Evolutionary conservation across 1,284 basidiomycete genomes (phyloP).

Genomic region (Melanopsichium pennsylvanicum): DNA sequence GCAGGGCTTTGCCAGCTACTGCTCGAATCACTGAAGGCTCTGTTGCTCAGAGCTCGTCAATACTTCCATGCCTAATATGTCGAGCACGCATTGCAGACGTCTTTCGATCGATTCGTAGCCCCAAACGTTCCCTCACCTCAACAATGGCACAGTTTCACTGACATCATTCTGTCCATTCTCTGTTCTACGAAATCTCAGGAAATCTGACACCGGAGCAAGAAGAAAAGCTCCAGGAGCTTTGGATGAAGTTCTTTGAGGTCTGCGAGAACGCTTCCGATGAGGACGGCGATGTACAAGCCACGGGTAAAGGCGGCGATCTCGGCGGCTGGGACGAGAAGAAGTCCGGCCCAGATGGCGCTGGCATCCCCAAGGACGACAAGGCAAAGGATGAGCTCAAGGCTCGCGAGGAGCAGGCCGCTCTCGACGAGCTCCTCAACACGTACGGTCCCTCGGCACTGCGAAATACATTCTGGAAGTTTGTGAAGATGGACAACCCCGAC

Average conservation of each 20-base stretch:
- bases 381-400: constrained; percentile 63
- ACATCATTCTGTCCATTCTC: background rate
- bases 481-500: constrained; percentile 60
- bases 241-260: constrained; percentile 56
- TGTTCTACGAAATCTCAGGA: constrained; percentile 32
- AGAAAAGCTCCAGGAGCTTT: constrained; percentile 60
- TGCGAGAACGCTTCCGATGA: constrained; percentile 48
- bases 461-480: constrained; percentile 65
- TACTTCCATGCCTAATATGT: too few species aligned
- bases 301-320: constrained; percentile 24
- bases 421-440: constrained; percentile 63
- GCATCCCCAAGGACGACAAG: constrained; percentile 62
- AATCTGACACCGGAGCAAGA: constrained; percentile 63
- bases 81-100: too few species aligned
- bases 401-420: constrained; percentile 63
- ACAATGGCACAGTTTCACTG: too few species aligned
- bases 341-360: constrained; percentile 45
- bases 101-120: too few species aligned
- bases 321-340: constrained; percentile 44
- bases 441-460: constrained; percentile 65
- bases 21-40: too few species aligned
- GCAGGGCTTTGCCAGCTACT: too few species aligned
- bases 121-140: too few species aligned
- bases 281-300: constrained; percentile 8
- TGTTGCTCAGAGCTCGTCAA: too few species aligned